Percentiles rank a stretch among this genome's conserved stretches.
Conservation (phyloP, 768 basidiomycete genomes). For the Boletus edulis region DNA sequence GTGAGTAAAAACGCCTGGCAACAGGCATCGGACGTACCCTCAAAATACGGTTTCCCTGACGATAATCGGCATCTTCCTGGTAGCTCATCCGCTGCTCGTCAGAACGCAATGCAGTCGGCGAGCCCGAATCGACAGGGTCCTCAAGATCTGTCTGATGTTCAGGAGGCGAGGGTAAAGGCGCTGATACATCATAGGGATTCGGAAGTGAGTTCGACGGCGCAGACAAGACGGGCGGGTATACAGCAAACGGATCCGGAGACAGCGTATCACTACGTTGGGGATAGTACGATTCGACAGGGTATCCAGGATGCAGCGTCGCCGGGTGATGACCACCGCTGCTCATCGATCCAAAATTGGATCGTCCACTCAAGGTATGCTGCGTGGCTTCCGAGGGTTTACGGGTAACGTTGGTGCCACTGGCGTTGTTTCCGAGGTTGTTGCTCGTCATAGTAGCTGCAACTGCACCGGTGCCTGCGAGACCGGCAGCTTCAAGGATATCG, state of each 20-base stretch:
- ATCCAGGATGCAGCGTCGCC: slow-evolving; percentile 23
- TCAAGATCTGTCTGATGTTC: slow-evolving; percentile 10
- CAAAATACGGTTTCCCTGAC: slow-evolving; percentile 25
- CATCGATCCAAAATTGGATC: slow-evolving; percentile 23
- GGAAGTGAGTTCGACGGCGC: slow-evolving; percentile 4
- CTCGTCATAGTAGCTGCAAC: background rate
- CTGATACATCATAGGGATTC: slow-evolving; percentile 18
- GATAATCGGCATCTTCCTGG: slow-evolving; percentile 29
- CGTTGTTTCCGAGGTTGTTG: background rate
- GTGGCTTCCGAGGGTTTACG: slow-evolving; percentile 28
- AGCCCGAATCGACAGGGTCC: slow-evolving; percentile 2
- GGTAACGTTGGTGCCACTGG: slow-evolving; percentile 9
- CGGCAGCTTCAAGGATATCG: slow-evolving; percentile 30
- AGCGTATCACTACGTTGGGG: slow-evolving; percentile 22
- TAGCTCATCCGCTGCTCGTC: slow-evolving; percentile 31
- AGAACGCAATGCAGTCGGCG: slow-evolving; percentile 2
- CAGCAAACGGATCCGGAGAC: slow-evolving; percentile 30
- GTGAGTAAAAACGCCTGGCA: background rate
- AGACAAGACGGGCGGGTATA: slow-evolving; percentile 16
- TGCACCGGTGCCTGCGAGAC: slow-evolving; percentile 15
- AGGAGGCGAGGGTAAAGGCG: slow-evolving; percentile 12
- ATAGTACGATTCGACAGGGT: slow-evolving; percentile 22
- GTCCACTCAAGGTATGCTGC: slow-evolving; percentile 22
- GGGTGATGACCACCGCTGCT: slow-evolving; percentile 15
- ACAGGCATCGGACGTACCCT: slow-evolving; percentile 20